A percentile compares a stretch with the other conserved stretches of the same genome.
phyloP scores from a whole-genome alignment of 169 alveolate species.

The Eimeria falciformis region DNA sequence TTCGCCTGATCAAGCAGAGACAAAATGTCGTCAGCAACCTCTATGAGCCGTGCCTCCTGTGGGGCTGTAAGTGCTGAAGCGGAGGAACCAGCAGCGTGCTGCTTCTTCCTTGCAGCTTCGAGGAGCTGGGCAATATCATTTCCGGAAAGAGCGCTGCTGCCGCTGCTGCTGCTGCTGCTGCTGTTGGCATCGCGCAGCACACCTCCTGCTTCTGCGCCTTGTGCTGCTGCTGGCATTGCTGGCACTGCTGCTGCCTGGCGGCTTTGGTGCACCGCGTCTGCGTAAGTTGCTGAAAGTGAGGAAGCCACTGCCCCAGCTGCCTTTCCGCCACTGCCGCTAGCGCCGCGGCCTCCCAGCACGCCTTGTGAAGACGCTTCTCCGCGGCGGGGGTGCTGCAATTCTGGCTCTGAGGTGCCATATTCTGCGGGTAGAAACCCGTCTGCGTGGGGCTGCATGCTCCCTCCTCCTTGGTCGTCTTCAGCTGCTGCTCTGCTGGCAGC shows the following conservation, averaged over 20 bases:
- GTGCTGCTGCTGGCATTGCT: not conserved
- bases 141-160: not conserved
- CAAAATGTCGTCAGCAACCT: constrained; percentile 36
- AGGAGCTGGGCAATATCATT: too few species aligned
- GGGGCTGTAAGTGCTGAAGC: constrained; percentile 39
- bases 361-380: too few species aligned
- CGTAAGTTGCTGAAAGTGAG: not conserved
- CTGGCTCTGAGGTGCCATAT: too few species aligned
- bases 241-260: not conserved
- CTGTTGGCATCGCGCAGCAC: not conserved
- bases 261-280: not conserved
- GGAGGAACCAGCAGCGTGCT: not conserved
- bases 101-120: not conserved
- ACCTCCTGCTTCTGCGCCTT: constrained; percentile 17
- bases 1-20: constrained; percentile 2
- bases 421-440: too few species aligned
- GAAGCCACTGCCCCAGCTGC: not conserved
- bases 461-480: not conserved
- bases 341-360: constrained; percentile 2
- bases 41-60: constrained; percentile 26
- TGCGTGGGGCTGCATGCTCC: constrained; percentile 29
- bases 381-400: too few species aligned
- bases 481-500: not conserved
- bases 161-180: constrained; percentile 21
- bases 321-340: not conserved